A percentile compares a stretch with the other conserved stretches of the same genome.
Evolutionary conservation across 192 early-diverging fungal genomes (phyloP).

Genomic region (Paraglomus brasilianum): DNA sequence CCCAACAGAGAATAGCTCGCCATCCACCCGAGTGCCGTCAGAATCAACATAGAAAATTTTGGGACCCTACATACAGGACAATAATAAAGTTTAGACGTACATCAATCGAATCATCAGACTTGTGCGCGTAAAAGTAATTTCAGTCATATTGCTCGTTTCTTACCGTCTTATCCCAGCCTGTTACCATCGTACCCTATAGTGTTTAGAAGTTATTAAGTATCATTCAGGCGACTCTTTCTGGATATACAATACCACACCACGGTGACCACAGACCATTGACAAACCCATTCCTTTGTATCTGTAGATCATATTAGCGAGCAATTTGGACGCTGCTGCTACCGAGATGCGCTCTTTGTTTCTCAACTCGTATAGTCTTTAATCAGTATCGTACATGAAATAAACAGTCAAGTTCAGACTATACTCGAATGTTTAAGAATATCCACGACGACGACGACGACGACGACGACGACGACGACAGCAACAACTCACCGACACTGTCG

Average conservation of each 20-base stretch:
- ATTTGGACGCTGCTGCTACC: conserved; percentile 95
- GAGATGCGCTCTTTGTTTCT: conserved; percentile 99
- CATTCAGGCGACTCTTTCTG: conserved; percentile 2
- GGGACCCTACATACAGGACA: conserved; percentile 65
- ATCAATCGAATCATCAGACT: not conserved
- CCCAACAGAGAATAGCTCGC: conserved; percentile 93
- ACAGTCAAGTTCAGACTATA: not conserved
- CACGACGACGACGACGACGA: not conserved
- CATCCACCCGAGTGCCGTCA: conserved; percentile 85
- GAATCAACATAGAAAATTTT: conserved; percentile 96
- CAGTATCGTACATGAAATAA: conserved; percentile 20
- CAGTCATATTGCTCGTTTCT: conserved; percentile 14
- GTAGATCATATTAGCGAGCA: conserved; percentile 96
- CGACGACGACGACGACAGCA: too few relatives aligned
- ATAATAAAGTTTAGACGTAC: not conserved
- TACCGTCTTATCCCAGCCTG: conserved; percentile 95
- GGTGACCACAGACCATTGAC: conserved; percentile 70
- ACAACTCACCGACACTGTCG: conserved; percentile 69
- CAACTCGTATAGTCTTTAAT: conserved; percentile 80
- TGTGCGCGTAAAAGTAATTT: not conserved
- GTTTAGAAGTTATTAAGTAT: conserved; percentile 23
- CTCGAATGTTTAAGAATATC: not conserved
- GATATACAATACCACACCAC: conserved; percentile 15
- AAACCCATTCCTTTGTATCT: conserved; percentile 98
- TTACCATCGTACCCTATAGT: conserved; percentile 91